Evolutionary conservation across 202 grass and related monocot genomes (phyloP).

Genomic region (Hordeum pubiflorum): DNA sequence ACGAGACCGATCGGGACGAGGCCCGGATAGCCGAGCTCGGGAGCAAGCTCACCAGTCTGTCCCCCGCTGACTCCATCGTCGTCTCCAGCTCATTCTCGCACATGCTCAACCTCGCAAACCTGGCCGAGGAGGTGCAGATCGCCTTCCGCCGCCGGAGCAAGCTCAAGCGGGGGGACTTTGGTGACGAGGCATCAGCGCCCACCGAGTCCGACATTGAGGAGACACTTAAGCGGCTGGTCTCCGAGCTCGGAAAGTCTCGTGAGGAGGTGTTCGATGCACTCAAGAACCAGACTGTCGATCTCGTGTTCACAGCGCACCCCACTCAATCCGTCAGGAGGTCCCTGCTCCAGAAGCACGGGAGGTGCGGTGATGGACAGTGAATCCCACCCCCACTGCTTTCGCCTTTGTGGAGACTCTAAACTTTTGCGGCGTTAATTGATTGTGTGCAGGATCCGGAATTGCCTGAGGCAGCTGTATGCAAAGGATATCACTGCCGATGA

Average conservation of each 20-base stretch:
- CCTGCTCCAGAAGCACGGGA: constrained; percentile 88
- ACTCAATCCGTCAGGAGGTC: constrained; percentile 88
- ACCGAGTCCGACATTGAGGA: constrained; percentile 99
- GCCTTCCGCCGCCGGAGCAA: constrained; percentile 84
- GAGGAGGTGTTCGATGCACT: constrained; percentile 92
- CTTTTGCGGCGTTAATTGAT: constrained; percentile 16
- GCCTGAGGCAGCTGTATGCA: constrained; percentile 65
- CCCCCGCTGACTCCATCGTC: constrained; percentile 66
- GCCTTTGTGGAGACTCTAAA: not conserved
- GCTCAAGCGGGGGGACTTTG: constrained; percentile 81
- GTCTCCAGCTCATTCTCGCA: constrained; percentile 92
- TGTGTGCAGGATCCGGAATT: constrained; percentile 81
- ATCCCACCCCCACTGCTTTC: not conserved
- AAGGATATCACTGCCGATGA: constrained; percentile 95
- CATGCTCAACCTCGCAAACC: constrained; percentile 98
- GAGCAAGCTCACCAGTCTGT: constrained; percentile 62
- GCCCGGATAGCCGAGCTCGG: constrained; percentile 76
- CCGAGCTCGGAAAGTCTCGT: constrained; percentile 61
- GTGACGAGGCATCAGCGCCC: constrained; percentile 68
- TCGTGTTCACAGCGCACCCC: constrained; percentile 94
- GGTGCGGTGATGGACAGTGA: constrained; percentile 23
- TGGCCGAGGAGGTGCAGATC: constrained; percentile 98
- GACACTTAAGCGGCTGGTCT: constrained; percentile 79
- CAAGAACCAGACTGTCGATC: constrained; percentile 95
- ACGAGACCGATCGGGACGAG: constrained; percentile 61